A percentile compares a stretch with the other conserved stretches of the same genome.
Conservation (phyloP, 2,329 filamentous ascomycete genomes). For the Fusarium caatingaense region DNA sequence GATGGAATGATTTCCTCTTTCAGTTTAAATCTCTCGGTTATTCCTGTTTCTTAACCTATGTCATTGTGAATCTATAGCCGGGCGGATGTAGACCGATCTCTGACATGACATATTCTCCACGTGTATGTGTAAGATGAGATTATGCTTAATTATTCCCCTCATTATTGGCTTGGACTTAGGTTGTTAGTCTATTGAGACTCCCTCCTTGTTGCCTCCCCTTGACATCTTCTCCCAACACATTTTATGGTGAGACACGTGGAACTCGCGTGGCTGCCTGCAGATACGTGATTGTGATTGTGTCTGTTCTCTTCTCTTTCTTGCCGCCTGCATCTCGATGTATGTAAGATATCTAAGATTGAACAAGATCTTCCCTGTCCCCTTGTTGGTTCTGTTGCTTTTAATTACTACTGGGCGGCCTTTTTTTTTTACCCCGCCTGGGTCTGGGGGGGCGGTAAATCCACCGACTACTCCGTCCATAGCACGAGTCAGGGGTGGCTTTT, state of each 20-base stretch:
- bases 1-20: constrained; percentile 21
- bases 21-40: constrained; percentile 9
- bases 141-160: constrained; percentile 18
- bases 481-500: background rate
- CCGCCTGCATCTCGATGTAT: background rate
- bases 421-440: background rate
- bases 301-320: background rate
- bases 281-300: background rate
- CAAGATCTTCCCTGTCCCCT: background rate
- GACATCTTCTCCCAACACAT: background rate
- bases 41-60: constrained; percentile 6
- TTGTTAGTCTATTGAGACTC: background rate
- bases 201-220: background rate
- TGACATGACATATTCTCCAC: constrained; percentile 8
- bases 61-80: constrained; percentile 3
- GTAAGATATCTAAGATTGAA: background rate
- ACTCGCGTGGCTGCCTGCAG: constrained; percentile 6
- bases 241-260: constrained; percentile 17
- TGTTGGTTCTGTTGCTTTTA: background rate
- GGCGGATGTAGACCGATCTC: constrained; percentile 5
- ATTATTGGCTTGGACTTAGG: background rate
- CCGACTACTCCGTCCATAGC: background rate
- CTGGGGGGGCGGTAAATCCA: background rate
- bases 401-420: background rate
- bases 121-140: constrained; percentile 3